Evolutionary conservation across 495 filamentous ascomycete genomes (phyloP), one percentile per base, ranked within the genome.

Genomic region (Neurospora sp.): DNA sequence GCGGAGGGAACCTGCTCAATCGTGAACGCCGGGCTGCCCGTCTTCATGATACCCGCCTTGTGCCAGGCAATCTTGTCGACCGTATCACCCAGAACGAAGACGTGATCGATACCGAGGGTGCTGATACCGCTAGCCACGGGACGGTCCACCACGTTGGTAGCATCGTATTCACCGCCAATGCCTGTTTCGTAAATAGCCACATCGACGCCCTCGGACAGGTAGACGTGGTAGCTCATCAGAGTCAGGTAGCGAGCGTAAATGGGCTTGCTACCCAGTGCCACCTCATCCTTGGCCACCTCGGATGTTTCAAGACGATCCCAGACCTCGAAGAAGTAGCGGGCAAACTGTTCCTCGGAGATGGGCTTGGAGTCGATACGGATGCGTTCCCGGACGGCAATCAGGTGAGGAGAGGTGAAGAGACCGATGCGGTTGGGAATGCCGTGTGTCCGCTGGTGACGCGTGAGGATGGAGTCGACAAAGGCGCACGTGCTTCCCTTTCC

Each of bases 61-160:
- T 99, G 95, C 96, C 96, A 98, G 5, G 96, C 95, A 73, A 99
- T 99, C 75, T 94, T 87, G 69, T 94, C 92, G 53, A 97, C 89
- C 0, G 96, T 96, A 41, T 87, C 80, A 16, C 96, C 96, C 40
- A 99, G 87, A 78, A 94, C 84, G 18, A 84, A 85, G 16, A 90
- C 88, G 76, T 99, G 96, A 76, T 99, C 96, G 74, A 99, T 97
- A 9, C 94, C 96, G 35, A 99, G 84, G 68, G 90, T 94, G 14
- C 90, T 93, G 61, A 99, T 92, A 1, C 90, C 94, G 4, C 87
- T 87, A 3, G 89, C 92, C 16, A 88, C 88, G 8, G 95, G 95
- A 35, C 86, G 82, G 22, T 87, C 84, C 20, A 98, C 88, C n/a
- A 98, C 87, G 76, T 99, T 99, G 8, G 96, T 99, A 35, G 91